Evolutionary conservation across 2,329 filamentous ascomycete genomes (phyloP).

Genomic region (Rhynchosporium graminicola): DNA sequence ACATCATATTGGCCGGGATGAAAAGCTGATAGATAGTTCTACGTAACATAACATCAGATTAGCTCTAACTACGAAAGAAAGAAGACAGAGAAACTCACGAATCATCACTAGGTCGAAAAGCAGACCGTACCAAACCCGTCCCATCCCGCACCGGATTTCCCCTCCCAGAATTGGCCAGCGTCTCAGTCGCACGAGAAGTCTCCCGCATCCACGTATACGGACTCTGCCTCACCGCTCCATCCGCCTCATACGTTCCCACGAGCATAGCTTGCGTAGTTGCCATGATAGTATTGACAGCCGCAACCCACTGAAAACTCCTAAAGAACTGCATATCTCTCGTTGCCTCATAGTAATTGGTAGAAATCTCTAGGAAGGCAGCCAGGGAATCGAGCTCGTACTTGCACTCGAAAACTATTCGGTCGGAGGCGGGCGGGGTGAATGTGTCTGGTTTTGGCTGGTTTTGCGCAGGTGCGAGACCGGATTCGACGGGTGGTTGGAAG

Average conservation of each 20-base stretch:
- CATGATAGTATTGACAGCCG: slow-evolving; percentile 70
- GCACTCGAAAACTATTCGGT: slow-evolving; percentile 83
- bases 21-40: slow-evolving; percentile 75
- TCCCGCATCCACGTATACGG: slow-evolving; percentile 77
- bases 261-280: slow-evolving; percentile 69
- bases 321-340: slow-evolving; percentile 77
- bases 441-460: slow-evolving; percentile 62
- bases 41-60: neutral
- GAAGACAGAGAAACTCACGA: slow-evolving; percentile 47
- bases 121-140: slow-evolving; percentile 81
- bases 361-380: slow-evolving; percentile 80
- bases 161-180: slow-evolving; percentile 71
- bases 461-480: slow-evolving; percentile 58
- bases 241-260: slow-evolving; percentile 68
- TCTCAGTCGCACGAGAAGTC: slow-evolving; percentile 77
- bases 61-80: neutral
- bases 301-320: slow-evolving; percentile 69
- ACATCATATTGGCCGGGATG: slow-evolving; percentile 89
- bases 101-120: slow-evolving; percentile 90
- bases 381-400: slow-evolving; percentile 95
- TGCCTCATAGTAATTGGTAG: slow-evolving; percentile 74
- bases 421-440: slow-evolving; percentile 68
- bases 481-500: slow-evolving; percentile 82
- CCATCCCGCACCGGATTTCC: slow-evolving; percentile 75
- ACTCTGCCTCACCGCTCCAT: slow-evolving; percentile 55